Base-by-base conservation (phyloP, 768 basidiomycete species). In the Gelatoporia subvermispora region DNA sequence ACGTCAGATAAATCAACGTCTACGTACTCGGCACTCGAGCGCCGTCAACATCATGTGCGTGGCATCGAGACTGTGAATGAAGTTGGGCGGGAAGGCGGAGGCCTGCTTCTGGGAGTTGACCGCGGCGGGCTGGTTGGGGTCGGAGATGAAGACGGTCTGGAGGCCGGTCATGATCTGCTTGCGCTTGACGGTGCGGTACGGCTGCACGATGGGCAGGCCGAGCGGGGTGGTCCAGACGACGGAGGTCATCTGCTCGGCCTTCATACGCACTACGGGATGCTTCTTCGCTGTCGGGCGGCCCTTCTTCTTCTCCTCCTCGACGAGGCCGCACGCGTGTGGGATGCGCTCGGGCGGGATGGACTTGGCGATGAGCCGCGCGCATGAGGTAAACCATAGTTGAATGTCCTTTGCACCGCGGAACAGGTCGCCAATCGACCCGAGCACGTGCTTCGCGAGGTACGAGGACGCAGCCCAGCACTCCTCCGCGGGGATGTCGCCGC, bases 21-120 rank as follows among this genome's bases (percentile, higher is more conserved):
- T 35, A 68, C 84, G 46, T 66, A 90, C 92, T 53, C 77, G 72
- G 65, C 93, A 96, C 56, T 92, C 86, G 41, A 95, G 74, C 9
- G 95, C 93, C 2, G 94, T 96, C 57, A 97, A 69, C 81, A 97
- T 85, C 93, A 99, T 98, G 69, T 99, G 96, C 1, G 95, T 95
- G 2, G 96, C 96, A 65, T 99, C 96, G 23, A 99, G 75, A 61
- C 88, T 91, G 64, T 99, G 96, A 45, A 99, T 92, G 61, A 95
- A 98, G 71, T 99, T 99, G 41, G 96, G 96, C 4, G 96, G 95
- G 82, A 99, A 98, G 1, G 96, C 96, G 15, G 92, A 82, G 0
- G 93, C 89, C 65, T 99, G 95, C 66, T 96, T 96, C 49, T 72
- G 53, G 1, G 88, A 65, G 56, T 91, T 89, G 39, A 97, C 93